These are phyloP conservation scores for Cyclotella choctawhatcheeana DNA, from an alignment of 108 stramenopile species.

Conservation along the genomic window DNA sequence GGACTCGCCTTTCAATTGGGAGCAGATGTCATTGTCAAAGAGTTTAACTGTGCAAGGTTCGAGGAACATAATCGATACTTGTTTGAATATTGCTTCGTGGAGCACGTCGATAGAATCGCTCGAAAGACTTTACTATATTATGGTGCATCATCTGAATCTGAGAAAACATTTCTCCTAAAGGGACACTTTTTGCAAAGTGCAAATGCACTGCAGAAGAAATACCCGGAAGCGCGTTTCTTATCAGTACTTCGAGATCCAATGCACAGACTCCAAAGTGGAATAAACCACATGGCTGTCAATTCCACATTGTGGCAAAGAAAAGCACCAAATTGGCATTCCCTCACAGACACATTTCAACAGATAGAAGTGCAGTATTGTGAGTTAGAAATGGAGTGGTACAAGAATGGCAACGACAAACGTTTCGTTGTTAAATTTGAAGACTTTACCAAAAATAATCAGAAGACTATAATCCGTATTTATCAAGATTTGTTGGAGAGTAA, in stretches of 20 bases:
- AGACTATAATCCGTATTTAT: not conserved
- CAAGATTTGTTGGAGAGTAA: not conserved
- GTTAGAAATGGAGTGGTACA: conserved; percentile 5
- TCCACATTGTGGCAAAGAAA: not conserved
- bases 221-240: conserved; percentile 1
- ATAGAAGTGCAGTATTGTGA: conserved; percentile 1
- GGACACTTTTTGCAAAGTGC: conserved; percentile 10
- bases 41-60: not conserved
- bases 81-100: conserved; percentile 8
- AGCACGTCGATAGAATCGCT: not conserved
- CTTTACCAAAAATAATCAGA: not conserved
- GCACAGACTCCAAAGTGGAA: not conserved
- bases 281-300: conserved; percentile 3
- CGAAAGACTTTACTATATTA: not conserved
- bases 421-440: conserved; percentile 9
- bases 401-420: not conserved
- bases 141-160: not conserved
- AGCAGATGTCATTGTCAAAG: conserved; percentile 7
- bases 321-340: not conserved
- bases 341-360: not conserved
- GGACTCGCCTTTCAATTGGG: not conserved
- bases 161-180: not conserved
- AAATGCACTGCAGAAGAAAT: conserved; percentile 6
- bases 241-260: not conserved
- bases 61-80: conserved; percentile 5